Percentiles rank a stretch among this genome's conserved stretches.
These are phyloP conservation scores for Aspergillus versicolor DNA, from an alignment of 2,329 filamentous ascomycete genomes.

Conservation along the genomic window DNA sequence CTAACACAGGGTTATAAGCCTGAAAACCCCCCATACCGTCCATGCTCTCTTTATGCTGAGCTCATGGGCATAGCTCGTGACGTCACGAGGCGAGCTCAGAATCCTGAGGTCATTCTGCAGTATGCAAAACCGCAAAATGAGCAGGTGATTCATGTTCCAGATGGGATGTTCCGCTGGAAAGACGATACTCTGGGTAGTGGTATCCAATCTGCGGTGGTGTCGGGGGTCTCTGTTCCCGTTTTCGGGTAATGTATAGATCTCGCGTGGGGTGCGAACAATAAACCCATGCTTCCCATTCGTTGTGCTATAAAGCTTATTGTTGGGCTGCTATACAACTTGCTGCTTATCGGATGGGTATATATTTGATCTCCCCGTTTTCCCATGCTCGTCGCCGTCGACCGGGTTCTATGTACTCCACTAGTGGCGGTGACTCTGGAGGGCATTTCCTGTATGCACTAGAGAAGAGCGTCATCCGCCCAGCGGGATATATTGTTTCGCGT, in stretches of 20 bases:
- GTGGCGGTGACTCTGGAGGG: constrained; percentile 2
- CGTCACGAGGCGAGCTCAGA: constrained; percentile 31
- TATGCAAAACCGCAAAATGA: constrained; percentile 16
- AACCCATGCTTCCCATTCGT: background rate
- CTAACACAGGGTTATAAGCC: background rate
- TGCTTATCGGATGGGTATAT: constrained; percentile 16
- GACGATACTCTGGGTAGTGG: background rate
- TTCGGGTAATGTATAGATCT: constrained; percentile 1
- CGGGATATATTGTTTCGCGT: constrained; percentile 13
- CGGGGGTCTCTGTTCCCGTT: background rate
- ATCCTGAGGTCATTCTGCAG: constrained; percentile 29
- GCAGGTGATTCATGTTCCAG: background rate
- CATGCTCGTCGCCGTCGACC: constrained; percentile 6
- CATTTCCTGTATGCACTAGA: background rate
- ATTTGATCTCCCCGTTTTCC: constrained; percentile 11
- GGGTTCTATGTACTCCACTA: constrained; percentile 17
- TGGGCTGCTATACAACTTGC: background rate
- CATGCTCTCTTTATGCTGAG: background rate
- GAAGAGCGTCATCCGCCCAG: background rate
- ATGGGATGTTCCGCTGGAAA: background rate
- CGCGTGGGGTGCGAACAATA: background rate
- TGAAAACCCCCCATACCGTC: background rate
- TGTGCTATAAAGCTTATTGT: background rate
- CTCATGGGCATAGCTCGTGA: constrained; percentile 18
- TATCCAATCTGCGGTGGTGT: background rate